Conservation (phyloP, 2,329 filamentous ascomycete genomes). For the Pseudopyrenochaeta lycopersici region DNA sequence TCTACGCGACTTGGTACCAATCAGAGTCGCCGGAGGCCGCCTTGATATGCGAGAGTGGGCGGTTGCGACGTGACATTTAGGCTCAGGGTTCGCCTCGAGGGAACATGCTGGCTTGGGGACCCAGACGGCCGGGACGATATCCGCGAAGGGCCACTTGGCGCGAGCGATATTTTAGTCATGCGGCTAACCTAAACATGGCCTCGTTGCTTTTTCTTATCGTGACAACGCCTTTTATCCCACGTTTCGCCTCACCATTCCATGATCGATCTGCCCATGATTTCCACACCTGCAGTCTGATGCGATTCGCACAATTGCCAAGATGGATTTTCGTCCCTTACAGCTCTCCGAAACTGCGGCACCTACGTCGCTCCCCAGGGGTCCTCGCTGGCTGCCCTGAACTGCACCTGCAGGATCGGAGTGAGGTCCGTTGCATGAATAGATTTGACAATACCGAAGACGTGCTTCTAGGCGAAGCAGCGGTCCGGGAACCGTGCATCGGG, state of each 20-base stretch:
- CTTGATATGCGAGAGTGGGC: neutral
- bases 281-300: neutral
- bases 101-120: neutral
- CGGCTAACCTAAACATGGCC: neutral
- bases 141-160: neutral
- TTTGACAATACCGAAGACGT: neutral
- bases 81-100: neutral
- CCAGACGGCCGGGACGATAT: neutral
- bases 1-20: neutral
- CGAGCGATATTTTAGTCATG: neutral
- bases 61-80: no score
- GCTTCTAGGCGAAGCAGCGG: neutral
- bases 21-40: neutral
- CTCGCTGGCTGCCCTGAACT: neutral
- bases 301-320: neutral
- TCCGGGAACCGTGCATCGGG: neutral
- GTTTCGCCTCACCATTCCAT: neutral
- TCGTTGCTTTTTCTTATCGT: conserved; percentile 4
- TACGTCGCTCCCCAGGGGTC: neutral
- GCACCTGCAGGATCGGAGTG: neutral
- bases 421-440: neutral
- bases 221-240: conserved; percentile 6
- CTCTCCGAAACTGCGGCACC: neutral
- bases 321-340: no score
- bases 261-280: neutral